phyloP scores from a whole-genome alignment of 129 eudicot genomes.

The Kitagawia praeruptora region DNA sequence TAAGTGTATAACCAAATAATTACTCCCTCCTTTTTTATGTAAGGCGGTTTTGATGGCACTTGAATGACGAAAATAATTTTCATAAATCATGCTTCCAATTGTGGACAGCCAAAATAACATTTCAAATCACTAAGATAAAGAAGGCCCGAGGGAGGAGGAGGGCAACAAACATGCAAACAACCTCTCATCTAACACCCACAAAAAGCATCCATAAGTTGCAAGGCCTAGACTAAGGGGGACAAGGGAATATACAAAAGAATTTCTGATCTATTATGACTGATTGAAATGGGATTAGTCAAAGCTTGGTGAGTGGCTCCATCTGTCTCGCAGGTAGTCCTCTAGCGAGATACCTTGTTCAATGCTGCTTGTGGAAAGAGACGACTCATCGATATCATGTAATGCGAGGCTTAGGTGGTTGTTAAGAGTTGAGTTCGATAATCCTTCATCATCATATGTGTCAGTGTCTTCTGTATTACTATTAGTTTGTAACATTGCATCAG shows the following conservation, averaged over 20 bases:
- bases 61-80: not conserved
- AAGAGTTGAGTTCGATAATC: constrained; percentile 41
- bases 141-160: constrained; percentile 35
- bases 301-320: constrained; percentile 92
- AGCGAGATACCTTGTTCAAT: constrained; percentile 63
- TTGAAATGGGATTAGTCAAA: constrained; percentile 34
- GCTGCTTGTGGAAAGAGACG: constrained; percentile 67
- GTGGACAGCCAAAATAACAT: not conserved
- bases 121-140: not conserved
- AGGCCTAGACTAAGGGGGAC: not conserved
- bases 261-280: not conserved
- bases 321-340: constrained; percentile 69
- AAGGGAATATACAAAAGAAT: constrained; percentile 21
- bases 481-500: constrained; percentile 27
- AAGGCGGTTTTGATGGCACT: not conserved
- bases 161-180: constrained; percentile 37
- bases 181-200: constrained; percentile 67
- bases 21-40: no score
- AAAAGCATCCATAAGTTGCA: constrained; percentile 3
- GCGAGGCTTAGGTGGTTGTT: constrained; percentile 83
- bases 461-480: constrained; percentile 33
- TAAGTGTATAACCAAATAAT: no score
- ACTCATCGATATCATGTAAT: constrained; percentile 72
- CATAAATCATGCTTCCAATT: no score
- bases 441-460: constrained; percentile 50